A percentile compares a stretch with the other conserved stretches of the same genome.
phyloP scores from a whole-genome alignment of 2,329 filamentous ascomycete genomes.

The Calonectria pteridis region DNA sequence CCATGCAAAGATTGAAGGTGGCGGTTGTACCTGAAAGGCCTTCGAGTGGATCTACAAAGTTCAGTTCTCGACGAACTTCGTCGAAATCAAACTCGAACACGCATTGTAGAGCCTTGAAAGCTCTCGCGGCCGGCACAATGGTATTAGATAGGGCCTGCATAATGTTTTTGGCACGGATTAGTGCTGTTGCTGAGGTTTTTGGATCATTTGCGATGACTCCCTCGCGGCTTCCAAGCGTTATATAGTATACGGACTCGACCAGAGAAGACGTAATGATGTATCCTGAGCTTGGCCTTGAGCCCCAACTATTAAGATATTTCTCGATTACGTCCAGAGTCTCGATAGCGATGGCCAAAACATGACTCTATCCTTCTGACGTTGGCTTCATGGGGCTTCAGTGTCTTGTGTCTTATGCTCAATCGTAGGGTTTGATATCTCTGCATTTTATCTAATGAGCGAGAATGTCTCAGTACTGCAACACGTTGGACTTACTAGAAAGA shows the following conservation, averaged over 20 bases:
- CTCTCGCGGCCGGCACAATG: neutral
- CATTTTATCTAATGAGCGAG: neutral
- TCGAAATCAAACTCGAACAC: neutral
- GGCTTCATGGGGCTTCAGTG: neutral
- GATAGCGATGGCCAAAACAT: neutral
- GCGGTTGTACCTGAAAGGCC: too few relatives aligned
- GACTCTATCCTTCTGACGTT: neutral
- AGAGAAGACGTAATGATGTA: neutral
- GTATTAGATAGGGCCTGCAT: neutral
- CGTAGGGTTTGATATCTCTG: neutral
- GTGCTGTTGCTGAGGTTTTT: neutral
- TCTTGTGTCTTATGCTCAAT: neutral
- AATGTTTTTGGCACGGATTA: neutral
- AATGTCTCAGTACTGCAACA: too few relatives aligned
- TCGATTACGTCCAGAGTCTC: neutral
- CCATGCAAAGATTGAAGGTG: too few relatives aligned
- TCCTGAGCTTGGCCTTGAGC: neutral
- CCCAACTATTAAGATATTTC: neutral
- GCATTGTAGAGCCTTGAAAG: neutral
- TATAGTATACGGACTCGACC: neutral
- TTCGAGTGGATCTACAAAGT: too few relatives aligned
- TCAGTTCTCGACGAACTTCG: too few relatives aligned
- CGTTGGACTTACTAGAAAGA: neutral
- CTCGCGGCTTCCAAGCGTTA: neutral
- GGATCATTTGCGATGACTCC: neutral